These are phyloP conservation scores for Cardamine chenopodiifolia DNA, from an alignment of 345 rosid species.

Conservation along the genomic window DNA sequence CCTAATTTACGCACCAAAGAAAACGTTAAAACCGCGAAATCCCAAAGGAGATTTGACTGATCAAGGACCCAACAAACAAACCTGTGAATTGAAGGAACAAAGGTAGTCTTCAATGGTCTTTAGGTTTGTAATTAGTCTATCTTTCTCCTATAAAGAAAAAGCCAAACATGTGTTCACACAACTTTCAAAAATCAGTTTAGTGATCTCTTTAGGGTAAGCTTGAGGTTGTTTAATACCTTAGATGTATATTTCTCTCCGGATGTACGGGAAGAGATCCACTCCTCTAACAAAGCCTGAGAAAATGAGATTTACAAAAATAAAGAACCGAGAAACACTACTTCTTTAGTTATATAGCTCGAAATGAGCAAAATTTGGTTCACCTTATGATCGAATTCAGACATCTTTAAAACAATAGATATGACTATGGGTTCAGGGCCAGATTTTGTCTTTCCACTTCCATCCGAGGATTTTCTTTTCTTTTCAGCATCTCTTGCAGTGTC, in stretches of 20 bases:
- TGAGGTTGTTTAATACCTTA: conserved; percentile 50
- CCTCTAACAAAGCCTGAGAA: conserved; percentile 88
- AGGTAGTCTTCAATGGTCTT: conserved; percentile 89
- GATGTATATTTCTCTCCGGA: conserved; percentile 61
- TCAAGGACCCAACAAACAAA: conserved; percentile 36
- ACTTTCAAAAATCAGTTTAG: neutral
- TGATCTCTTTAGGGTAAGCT: neutral
- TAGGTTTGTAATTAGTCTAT: conserved; percentile 65
- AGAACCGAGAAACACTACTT: neutral
- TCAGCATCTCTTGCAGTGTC: conserved; percentile 49
- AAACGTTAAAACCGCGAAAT: neutral
- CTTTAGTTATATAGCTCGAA: neutral
- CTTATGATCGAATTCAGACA: conserved; percentile 97
- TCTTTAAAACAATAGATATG: conserved; percentile 83
- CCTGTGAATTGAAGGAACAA: conserved; percentile 84
- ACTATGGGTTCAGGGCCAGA: conserved; percentile 77
- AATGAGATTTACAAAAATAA: neutral
- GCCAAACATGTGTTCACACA: neutral
- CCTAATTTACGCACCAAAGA: conserved; percentile 45
- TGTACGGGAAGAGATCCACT: conserved; percentile 75
- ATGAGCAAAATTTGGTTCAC: conserved; percentile 38
- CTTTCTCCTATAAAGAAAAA: conserved; percentile 59
- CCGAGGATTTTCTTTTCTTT: conserved; percentile 32
- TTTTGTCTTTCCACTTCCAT: conserved; percentile 54
- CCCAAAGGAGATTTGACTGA: neutral